Percentiles rank a stretch among this genome's conserved stretches.
Evolutionary conservation across 768 basidiomycete species (phyloP).

Genomic region (Leccinum obscurum): DNA sequence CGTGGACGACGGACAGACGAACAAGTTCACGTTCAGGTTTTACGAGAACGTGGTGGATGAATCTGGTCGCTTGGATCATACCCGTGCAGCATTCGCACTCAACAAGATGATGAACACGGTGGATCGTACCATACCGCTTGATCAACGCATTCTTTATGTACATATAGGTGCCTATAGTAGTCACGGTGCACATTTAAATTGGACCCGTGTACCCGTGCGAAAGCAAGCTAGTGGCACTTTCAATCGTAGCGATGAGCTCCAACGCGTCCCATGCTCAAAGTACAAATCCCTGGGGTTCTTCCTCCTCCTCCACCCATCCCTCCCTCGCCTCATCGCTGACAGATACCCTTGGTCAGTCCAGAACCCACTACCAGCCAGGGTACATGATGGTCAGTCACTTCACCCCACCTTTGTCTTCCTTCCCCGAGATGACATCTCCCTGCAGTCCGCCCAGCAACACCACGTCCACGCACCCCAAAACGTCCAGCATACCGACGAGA

Average conservation of each 20-base stretch:
- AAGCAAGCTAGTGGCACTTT: neutral
- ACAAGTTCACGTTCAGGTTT: too few relatives aligned
- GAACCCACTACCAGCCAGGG: constrained; percentile 78
- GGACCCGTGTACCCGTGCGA: constrained; percentile 7
- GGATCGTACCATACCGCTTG: too few relatives aligned
- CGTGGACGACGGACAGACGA: too few relatives aligned
- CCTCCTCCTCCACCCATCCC: constrained; percentile 41
- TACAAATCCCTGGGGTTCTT: constrained; percentile 54
- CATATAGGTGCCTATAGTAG: too few relatives aligned
- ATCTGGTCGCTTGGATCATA: too few relatives aligned
- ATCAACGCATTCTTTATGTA: too few relatives aligned
- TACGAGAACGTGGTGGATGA: too few relatives aligned
- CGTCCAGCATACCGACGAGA: constrained; percentile 67
- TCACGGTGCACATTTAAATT: too few relatives aligned
- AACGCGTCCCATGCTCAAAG: constrained; percentile 41
- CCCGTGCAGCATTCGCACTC: too few relatives aligned
- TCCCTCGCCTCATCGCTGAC: constrained; percentile 53
- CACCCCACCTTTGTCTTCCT: neutral
- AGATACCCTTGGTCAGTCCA: constrained; percentile 70
- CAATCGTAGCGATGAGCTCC: constrained; percentile 25
- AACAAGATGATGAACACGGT: too few relatives aligned
- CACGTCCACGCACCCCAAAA: constrained; percentile 56
- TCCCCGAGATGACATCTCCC: neutral
- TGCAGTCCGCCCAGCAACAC: constrained; percentile 61
- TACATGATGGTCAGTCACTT: constrained; percentile 68